Percentiles rank a stretch among this genome's conserved stretches.
Evolutionary conservation across 2,329 filamentous ascomycete genomes (phyloP).

Genomic region (Alternaria sp.): DNA sequence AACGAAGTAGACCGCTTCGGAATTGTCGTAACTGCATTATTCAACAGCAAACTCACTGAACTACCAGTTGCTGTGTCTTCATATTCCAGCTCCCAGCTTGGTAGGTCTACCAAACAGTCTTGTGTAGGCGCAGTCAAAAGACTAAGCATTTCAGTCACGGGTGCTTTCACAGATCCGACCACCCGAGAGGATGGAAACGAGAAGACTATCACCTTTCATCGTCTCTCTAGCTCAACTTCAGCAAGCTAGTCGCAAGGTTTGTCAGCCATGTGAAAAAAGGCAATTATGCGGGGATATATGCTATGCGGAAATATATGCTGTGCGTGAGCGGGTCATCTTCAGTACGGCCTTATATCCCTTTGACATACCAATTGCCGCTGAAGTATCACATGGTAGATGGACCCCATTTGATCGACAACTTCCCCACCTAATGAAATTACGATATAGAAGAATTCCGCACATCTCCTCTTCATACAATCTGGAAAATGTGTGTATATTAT

Average conservation of each 20-base stretch:
- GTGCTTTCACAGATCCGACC: not conserved
- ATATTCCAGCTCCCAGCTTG: no score
- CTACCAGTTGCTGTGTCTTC: no score
- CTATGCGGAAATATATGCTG: no score
- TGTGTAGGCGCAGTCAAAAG: not conserved
- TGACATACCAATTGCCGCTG: not conserved
- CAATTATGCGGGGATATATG: no score
- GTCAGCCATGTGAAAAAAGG: not conserved
- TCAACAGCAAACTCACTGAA: no score
- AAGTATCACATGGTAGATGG: not conserved
- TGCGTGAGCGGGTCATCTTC: not conserved
- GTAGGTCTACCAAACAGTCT: not conserved
- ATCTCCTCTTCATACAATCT: conserved; percentile 1
- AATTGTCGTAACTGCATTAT: no score
- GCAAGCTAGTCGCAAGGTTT: not conserved
- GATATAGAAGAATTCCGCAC: not conserved
- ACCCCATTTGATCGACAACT: not conserved
- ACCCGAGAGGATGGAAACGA: not conserved
- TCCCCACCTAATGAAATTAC: not conserved
- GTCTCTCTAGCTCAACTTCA: not conserved
- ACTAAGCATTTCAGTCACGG: not conserved
- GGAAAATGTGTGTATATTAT: conserved; percentile 5
- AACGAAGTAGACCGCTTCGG: no score
- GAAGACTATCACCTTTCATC: not conserved
- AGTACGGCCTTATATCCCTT: not conserved